Evolutionary conservation across 2,329 filamentous ascomycete species (phyloP).

Genomic region (Trichoderma koningii): DNA sequence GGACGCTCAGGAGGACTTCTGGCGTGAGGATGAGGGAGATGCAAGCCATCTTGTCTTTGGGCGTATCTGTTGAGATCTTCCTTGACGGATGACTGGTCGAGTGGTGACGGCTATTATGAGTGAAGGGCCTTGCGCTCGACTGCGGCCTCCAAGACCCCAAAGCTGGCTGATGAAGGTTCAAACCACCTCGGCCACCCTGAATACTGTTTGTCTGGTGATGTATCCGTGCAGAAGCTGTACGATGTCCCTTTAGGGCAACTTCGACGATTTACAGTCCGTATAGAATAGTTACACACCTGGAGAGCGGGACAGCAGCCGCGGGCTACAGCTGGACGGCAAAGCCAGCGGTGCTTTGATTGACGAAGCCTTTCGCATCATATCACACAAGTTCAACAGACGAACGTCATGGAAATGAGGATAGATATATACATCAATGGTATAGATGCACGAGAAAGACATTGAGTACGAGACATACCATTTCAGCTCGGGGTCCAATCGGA

Average conservation of each 20-base stretch:
- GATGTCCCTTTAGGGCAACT: neutral
- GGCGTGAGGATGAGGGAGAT: constrained; percentile 35
- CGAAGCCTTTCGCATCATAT: neutral
- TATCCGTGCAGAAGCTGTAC: neutral
- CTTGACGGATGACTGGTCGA: neutral
- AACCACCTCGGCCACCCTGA: neutral
- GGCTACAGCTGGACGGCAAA: constrained; percentile 11
- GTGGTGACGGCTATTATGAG: neutral
- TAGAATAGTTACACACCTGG: neutral
- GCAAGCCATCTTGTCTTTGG: constrained; percentile 21
- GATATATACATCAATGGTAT: neutral
- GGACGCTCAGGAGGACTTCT: constrained; percentile 37
- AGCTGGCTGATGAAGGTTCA: neutral
- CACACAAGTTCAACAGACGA: neutral
- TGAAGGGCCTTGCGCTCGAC: neutral
- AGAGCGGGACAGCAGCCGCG: neutral
- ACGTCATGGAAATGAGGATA: neutral
- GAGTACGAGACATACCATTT: neutral
- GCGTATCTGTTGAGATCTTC: neutral
- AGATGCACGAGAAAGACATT: neutral
- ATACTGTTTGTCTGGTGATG: neutral
- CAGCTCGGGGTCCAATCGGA: neutral
- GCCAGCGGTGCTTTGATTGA: constrained; percentile 10
- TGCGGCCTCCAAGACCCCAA: neutral
- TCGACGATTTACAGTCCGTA: neutral